These are phyloP conservation scores for Chytridium lagenaria DNA, from an alignment of 371 early-diverging fungal species.

Conservation along the genomic window DNA sequence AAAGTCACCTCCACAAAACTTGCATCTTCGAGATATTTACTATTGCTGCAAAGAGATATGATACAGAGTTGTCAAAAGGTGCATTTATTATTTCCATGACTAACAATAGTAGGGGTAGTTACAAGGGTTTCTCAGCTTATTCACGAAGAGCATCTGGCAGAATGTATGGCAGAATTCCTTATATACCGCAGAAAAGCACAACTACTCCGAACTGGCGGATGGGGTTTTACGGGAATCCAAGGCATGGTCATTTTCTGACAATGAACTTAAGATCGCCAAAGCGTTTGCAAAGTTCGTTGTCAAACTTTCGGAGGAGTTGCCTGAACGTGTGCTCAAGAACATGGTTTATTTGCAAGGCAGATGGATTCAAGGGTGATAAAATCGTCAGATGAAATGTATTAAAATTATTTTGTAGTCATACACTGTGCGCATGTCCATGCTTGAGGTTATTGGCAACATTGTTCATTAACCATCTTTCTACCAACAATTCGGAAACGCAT, in stretches of 20 bases:
- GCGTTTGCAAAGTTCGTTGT: slow-evolving; percentile 82
- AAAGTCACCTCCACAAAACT: slow-evolving; percentile 63
- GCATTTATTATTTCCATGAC: neutral
- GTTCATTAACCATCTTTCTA: slow-evolving; percentile 71
- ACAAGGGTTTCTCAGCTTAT: slow-evolving; percentile 87
- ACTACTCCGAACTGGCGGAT: slow-evolving; percentile 68
- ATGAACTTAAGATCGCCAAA: slow-evolving; percentile 81
- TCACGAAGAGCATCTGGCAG: slow-evolving; percentile 90
- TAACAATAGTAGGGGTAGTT: slow-evolving; percentile 62
- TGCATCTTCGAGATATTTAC: slow-evolving; percentile 62
- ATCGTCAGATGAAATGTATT: neutral
- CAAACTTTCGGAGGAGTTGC: slow-evolving; percentile 78
- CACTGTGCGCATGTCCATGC: slow-evolving; percentile 80
- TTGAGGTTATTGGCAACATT: slow-evolving; percentile 85
- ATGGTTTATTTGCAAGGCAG: slow-evolving; percentile 81
- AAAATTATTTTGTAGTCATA: slow-evolving; percentile 75
- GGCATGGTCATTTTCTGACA: slow-evolving; percentile 54
- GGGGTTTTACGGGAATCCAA: slow-evolving; percentile 72
- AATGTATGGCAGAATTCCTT: slow-evolving; percentile 89
- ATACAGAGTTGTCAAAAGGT: slow-evolving; percentile 42
- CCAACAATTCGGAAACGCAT: slow-evolving; percentile 66
- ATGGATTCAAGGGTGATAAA: slow-evolving; percentile 84
- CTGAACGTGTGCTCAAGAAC: slow-evolving; percentile 82
- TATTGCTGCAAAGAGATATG: slow-evolving; percentile 57
- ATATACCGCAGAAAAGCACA: slow-evolving; percentile 67